phyloP scores from a whole-genome alignment of 805 yeast species.

The Saccharomycopsis amapae region DNA sequence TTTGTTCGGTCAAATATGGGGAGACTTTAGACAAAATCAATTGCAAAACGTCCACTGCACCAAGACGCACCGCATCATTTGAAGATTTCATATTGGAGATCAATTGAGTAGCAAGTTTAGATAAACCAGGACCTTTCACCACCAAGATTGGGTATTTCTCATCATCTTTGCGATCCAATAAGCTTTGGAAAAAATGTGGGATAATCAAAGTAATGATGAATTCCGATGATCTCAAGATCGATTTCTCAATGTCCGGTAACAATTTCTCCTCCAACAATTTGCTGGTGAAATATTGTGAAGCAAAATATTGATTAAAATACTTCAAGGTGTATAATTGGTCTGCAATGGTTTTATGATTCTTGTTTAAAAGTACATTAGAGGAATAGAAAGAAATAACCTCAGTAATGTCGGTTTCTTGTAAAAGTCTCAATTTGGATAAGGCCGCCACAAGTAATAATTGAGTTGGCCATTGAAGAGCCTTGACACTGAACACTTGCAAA shows the following conservation, averaged over 20 bases:
- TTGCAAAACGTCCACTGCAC: constrained; percentile 35
- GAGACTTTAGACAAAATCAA: constrained; percentile 26
- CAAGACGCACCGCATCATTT: constrained; percentile 54
- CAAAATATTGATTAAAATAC: constrained; percentile 30
- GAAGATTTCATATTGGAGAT: constrained; percentile 58
- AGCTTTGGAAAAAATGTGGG: constrained; percentile 38
- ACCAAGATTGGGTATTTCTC: background rate
- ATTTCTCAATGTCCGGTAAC: constrained; percentile 62
- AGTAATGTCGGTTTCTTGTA: background rate
- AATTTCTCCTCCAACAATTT: constrained; percentile 33
- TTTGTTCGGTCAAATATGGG: constrained; percentile 21
- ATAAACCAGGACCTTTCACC: constrained; percentile 22
- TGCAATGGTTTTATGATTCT: constrained; percentile 38
- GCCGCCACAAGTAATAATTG: constrained; percentile 9
- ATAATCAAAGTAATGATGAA: constrained; percentile 49
- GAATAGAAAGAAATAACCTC: constrained; percentile 25
- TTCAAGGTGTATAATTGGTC: constrained; percentile 36
- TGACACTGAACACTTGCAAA: background rate
- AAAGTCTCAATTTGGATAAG: background rate
- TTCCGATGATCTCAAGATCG: constrained; percentile 75
- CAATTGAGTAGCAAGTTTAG: constrained; percentile 46
- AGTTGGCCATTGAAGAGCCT: constrained; percentile 4
- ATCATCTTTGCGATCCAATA: constrained; percentile 20
- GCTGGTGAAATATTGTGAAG: constrained; percentile 31
- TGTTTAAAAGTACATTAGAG: constrained; percentile 40